Evolutionary conservation across 192 early-diverging fungal species (phyloP), one percentile per base, ranked within the genome.

Genomic region (Backusella psychrophila): DNA sequence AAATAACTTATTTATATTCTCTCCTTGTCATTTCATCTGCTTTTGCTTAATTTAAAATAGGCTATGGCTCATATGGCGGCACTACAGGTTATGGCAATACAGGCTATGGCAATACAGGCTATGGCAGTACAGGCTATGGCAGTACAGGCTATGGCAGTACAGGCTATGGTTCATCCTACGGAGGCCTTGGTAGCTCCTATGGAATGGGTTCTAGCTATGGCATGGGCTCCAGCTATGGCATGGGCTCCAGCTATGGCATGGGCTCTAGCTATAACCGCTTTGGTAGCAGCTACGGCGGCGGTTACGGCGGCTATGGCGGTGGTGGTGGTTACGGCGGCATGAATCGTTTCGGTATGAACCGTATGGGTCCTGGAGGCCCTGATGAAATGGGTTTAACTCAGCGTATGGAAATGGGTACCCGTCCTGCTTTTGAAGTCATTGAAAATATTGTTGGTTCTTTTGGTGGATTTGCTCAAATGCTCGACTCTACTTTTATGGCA

Each of bases 401-500:
- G 69, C 89, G 90, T 42, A 91, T 98, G 84, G 96, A 96, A 77
- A 90, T 95, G 23, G 94, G 94, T 11, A 96, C 98, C 1, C 92
- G 93, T 33, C 90, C 96, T 26, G 94, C 97, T 3, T 99, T 99
- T 80, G 90, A 96, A 81, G 85, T 95, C 34, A 93, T 99, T 34
- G 96, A 98, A 75, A 91, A 92, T 7, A 86, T 99, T 46, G 97
- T 99, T 14, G 94, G 95, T 44, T 94, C 96, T 0, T 99, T 99
- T 90, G 96, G 94, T 39, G 97, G 97, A 15, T 98, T 99, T 86
- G 91, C 96, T 9, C 95, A 96, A 68, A 98, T 99, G 98, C 91
- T 99, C 38, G 98, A 98, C 73, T 96, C 95, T 1, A 99, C 98
- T 6, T 98, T 96, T 80, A 93, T 96, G 87, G 96, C 98, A 21